Conservation (phyloP, 306 rosid species). For the Heteromeles arbutifolia region DNA sequence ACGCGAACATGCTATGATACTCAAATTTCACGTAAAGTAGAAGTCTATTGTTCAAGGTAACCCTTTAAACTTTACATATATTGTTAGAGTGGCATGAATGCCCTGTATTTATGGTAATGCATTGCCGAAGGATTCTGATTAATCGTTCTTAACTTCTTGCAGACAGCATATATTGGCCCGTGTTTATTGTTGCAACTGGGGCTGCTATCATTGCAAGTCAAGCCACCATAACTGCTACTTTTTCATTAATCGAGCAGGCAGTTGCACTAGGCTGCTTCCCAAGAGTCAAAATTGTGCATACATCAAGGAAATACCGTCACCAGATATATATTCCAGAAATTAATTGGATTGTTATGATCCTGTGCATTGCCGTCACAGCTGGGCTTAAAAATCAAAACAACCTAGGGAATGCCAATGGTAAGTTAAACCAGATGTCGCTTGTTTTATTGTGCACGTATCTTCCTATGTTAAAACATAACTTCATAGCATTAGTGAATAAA, state of each 20-base stretch:
- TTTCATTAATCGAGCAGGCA: conserved; percentile 89
- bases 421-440: neutral
- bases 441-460: neutral
- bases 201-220: conserved; percentile 97
- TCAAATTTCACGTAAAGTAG: neutral
- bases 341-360: conserved; percentile 94
- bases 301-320: conserved; percentile 75
- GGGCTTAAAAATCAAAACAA: conserved; percentile 88
- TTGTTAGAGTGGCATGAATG: neutral
- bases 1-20: too few species aligned
- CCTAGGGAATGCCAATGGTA: conserved; percentile 96
- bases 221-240: conserved; percentile 88
- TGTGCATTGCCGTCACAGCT: conserved; percentile 91
- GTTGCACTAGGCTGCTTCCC: conserved; percentile 94
- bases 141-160: conserved; percentile 33
- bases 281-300: conserved; percentile 85
- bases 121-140: conserved; percentile 21
- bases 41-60: neutral
- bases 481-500: neutral
- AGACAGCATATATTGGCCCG: conserved; percentile 90
- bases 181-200: conserved; percentile 84
- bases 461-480: neutral
- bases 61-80: neutral
- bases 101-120: neutral
- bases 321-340: conserved; percentile 92